Conservation (phyloP, 1,139 yeast species). For the Barnettozyma hawaiiensis region DNA sequence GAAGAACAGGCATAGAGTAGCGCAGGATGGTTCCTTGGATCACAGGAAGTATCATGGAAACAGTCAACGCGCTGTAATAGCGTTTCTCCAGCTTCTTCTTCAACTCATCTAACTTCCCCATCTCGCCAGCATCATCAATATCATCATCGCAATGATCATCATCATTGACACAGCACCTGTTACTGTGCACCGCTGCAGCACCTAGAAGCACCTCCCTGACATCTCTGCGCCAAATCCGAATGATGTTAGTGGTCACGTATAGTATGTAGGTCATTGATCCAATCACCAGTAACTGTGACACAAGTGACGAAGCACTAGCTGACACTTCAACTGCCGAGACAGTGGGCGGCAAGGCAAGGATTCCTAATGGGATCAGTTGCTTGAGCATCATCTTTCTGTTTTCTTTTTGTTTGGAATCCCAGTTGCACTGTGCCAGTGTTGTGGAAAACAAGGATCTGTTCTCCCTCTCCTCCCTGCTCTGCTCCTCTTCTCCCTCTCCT, state of each 20-base stretch:
- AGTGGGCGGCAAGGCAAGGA: constrained; percentile 2
- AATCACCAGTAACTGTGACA: neutral
- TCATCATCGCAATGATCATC: too few relatives aligned
- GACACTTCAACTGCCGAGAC: neutral
- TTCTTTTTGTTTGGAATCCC: neutral
- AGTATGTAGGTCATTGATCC: constrained; percentile 1
- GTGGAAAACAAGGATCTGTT: neutral
- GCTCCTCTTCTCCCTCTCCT: too few relatives aligned
- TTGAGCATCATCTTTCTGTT: neutral
- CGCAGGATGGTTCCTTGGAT: neutral
- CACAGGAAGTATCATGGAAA: neutral
- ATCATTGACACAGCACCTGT: neutral
- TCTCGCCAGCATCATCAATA: neutral
- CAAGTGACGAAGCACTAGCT: neutral
- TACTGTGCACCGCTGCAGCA: neutral
- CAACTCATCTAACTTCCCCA: neutral
- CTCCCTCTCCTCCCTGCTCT: neutral
- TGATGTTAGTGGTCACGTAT: neutral
- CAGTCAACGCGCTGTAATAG: neutral
- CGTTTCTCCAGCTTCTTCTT: neutral
- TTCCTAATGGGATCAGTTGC: constrained; percentile 1
- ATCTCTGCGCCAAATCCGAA: neutral
- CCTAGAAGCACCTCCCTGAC: constrained; percentile 1
- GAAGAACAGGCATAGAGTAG: neutral
- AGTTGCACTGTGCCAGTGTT: too few relatives aligned